phyloP scores from a whole-genome alignment of 345 rosid species.

The Populus euphratica region DNA sequence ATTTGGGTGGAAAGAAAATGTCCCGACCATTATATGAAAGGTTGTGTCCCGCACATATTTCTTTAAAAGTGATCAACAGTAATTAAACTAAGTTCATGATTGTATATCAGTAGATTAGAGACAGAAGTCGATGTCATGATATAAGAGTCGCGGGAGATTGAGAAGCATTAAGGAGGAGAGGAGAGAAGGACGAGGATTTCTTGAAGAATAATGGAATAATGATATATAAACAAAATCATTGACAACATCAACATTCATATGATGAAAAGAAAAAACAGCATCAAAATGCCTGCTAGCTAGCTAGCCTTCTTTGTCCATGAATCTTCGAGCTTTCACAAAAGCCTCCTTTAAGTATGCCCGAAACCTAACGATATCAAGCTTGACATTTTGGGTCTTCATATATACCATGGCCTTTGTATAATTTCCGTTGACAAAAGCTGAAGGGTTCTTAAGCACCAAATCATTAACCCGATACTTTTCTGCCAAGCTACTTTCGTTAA shows the following conservation, averaged over 20 bases:
- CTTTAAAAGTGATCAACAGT: background rate
- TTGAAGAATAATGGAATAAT: background rate
- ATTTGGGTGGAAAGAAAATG: background rate
- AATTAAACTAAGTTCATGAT: background rate
- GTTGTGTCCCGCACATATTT: background rate
- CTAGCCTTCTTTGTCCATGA: slow-evolving; percentile 19
- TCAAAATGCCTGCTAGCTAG: background rate
- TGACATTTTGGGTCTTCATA: slow-evolving; percentile 30
- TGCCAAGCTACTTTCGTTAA: slow-evolving; percentile 34
- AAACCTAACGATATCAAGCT: slow-evolving; percentile 16
- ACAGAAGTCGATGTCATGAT: background rate
- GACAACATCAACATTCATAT: background rate
- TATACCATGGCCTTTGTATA: slow-evolving; percentile 22
- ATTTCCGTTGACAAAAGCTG: background rate
- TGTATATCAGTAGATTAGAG: background rate
- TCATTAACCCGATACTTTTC: slow-evolving; percentile 18
- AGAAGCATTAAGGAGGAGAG: background rate
- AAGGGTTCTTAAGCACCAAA: slow-evolving; percentile 25
- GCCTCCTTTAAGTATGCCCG: slow-evolving; percentile 6
- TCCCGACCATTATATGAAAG: background rate
- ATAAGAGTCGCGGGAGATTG: no score
- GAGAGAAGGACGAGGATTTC: background rate
- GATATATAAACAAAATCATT: background rate
- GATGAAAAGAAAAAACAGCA: background rate
- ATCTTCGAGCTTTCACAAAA: slow-evolving; percentile 16